Base-by-base conservation (phyloP, 441 rosid genomes). In the Adansonia gregorii region DNA sequence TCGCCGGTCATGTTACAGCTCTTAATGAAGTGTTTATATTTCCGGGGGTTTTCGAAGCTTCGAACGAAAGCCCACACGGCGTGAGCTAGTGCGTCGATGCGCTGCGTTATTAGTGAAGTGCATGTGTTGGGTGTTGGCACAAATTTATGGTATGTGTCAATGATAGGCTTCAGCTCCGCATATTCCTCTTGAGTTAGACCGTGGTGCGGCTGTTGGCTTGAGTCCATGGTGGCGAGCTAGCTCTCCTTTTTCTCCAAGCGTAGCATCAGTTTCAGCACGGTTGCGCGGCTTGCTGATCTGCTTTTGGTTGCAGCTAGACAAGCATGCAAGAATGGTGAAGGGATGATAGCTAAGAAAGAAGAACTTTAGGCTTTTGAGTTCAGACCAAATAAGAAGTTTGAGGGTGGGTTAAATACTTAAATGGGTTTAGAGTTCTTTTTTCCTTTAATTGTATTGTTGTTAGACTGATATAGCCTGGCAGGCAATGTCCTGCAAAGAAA, bases 11-110 rank as follows among this genome's bases (percentile, higher is more conserved):
- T 83, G 31, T 76, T 82, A 78, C 97, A 88, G 39, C 94, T 65
- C 84, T 93, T 94, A 81, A 93, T 80, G 85, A 94, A 94, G 86
- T 92, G 98, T 79, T 94, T 94, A 89, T 94, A 94, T 54, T 78
- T 85, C 64, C 93, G 97, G 0, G 97, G 60, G 76, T 80, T 88
- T 8, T 91, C 90, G 79, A 94, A 94, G 68, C 89, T 68, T 0
- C 97, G 88, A 22, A 91, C 85, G 3, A 91, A 80, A 5, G 93
- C 92, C 97, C 98, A 94, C 11, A 92, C 93, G 0, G 73, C 83
- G 0, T 78, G 41, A 3, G 89, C 84, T 0, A 94, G 95, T 0
- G 95, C 92, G 14, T 92, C 87, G 70, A 93, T 90, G 45, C 88
- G 87, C 52, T 92, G 97, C 0, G 94, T 87, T 72, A 92, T 85